Conservation (phyloP, 345 rosid genomes). For the Citrus sp. region DNA sequence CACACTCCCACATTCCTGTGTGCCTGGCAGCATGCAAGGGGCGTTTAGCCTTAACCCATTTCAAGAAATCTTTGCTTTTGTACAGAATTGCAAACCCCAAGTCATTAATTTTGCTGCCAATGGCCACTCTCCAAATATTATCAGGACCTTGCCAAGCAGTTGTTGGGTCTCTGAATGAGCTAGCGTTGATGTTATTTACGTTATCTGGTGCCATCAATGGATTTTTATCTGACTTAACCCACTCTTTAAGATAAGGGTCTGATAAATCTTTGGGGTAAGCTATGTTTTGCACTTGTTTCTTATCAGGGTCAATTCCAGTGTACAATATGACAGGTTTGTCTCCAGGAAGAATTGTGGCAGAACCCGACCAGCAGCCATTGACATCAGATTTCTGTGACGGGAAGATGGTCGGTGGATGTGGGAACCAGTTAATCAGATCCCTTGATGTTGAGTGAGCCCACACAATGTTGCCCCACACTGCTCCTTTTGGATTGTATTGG, state of each 20-base stretch:
- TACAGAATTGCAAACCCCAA: slow-evolving; percentile 48
- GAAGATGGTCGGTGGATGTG: slow-evolving; percentile 36
- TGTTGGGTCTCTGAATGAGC: slow-evolving; percentile 54
- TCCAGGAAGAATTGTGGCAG: slow-evolving; percentile 40
- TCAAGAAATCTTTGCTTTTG: slow-evolving; percentile 52
- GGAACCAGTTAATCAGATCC: slow-evolving; percentile 54
- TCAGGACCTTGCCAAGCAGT: slow-evolving; percentile 49
- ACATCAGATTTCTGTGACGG: slow-evolving; percentile 38
- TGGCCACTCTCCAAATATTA: slow-evolving; percentile 30
- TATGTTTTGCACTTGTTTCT: slow-evolving; percentile 39
- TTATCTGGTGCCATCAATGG: slow-evolving; percentile 35
- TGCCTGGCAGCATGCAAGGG: slow-evolving; percentile 51
- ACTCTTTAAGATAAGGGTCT: slow-evolving; percentile 43
- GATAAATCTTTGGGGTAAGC: slow-evolving; percentile 44
- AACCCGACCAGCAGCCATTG: slow-evolving; percentile 59
- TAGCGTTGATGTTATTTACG: slow-evolving; percentile 25
- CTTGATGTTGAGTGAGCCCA: slow-evolving; percentile 64
- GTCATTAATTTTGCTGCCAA: slow-evolving; percentile 32
- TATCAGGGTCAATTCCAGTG: slow-evolving; percentile 37
- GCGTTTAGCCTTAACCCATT: slow-evolving; percentile 35
- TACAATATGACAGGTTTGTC: slow-evolving; percentile 44
- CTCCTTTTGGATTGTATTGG: slow-evolving; percentile 52
- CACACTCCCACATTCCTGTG: slow-evolving; percentile 89
- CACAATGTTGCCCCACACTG: slow-evolving; percentile 57
- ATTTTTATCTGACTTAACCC: slow-evolving; percentile 43